Conservation (phyloP, 495 filamentous ascomycete genomes). For the Hypoxylon lienhwacheense region DNA sequence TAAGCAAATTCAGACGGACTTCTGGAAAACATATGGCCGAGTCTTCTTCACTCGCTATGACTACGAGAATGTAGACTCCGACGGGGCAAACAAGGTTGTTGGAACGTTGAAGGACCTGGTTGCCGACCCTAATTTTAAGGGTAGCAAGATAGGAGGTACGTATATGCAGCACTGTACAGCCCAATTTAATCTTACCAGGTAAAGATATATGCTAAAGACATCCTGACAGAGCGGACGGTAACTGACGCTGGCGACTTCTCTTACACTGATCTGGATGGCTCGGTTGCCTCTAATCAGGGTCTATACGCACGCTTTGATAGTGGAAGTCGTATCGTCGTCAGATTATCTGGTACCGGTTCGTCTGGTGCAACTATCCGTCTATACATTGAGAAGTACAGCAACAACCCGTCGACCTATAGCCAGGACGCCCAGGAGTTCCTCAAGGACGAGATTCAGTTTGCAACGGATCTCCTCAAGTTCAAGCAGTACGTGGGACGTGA, state of each 20-base stretch:
- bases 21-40: constrained; percentile 95
- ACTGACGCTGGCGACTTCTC: constrained; percentile 90
- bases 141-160: constrained; percentile 72
- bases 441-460: constrained; percentile 80
- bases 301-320: constrained; percentile 94
- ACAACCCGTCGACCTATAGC: constrained; percentile 71
- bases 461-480: constrained; percentile 81
- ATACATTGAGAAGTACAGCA: constrained; percentile 89
- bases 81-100: constrained; percentile 86
- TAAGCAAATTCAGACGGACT: constrained; percentile 90
- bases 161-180: no score
- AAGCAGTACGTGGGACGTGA: constrained; percentile 86
- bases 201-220: not conserved
- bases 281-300: constrained; percentile 92
- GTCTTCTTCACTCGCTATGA: constrained; percentile 99
- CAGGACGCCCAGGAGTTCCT: constrained; percentile 92
- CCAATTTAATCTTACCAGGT: not conserved
- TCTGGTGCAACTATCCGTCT: constrained; percentile 94
- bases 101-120: constrained; percentile 73
- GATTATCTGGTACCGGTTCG: constrained; percentile 90
- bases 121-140: constrained; percentile 69
- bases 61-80: constrained; percentile 90
- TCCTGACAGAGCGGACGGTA: constrained; percentile 68
- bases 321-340: constrained; percentile 89
- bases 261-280: constrained; percentile 96